Evolutionary conservation across 2,329 filamentous ascomycete genomes (phyloP), one percentile per base, ranked within the genome.

Genomic region (Blastomyces gilchristii): DNA sequence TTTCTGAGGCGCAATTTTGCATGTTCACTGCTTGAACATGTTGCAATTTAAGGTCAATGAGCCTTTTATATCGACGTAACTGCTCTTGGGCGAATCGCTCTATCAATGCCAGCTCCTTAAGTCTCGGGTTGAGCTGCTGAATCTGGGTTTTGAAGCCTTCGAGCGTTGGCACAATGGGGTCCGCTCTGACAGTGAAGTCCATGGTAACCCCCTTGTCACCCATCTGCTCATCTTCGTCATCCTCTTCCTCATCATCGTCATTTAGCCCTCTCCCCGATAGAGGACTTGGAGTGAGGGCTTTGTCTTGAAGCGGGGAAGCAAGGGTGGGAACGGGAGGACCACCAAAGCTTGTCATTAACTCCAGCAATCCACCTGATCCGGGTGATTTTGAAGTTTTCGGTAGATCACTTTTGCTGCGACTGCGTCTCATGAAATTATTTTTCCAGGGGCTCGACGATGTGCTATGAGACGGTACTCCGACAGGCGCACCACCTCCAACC

Each of bases 51-150:
- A 82, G 78, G 47, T 85, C 86, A 39, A 93, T 79, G 18, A 97
- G 79, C 37, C 84, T 83, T 73, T 92, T 94, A 75, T 92, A 96
- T 62, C 91, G 85, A 64, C 85, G 80, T 57, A 87, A 79, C 73
- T 96, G 90, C 70, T 96, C 91, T 67, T 90, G 84, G 0, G 89
- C 89, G 68, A 96, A 88, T 56, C 91, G 86, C 39, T 94, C 88
- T 16, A 93, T 83, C 66, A 97, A 80, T 73, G 85, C 81, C 9
- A 81, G 77, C n/a, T 79, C 78, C 25, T 52, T 31, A 63, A 96
- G 79, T 12, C 81, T 78, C n/a, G 90, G 90, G 70, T 95, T 95
- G 53, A 95, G 77, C 64, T 83, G 81, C 56, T 85, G 77, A 22
- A 93, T 83, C 70, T 96, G 88, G 31, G 84, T 81, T 67, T 85